Evolutionary conservation across 108 stramenopile genomes (phyloP), one percentile per base, ranked within the genome.

Genomic region (Conticribra guillardii): DNA sequence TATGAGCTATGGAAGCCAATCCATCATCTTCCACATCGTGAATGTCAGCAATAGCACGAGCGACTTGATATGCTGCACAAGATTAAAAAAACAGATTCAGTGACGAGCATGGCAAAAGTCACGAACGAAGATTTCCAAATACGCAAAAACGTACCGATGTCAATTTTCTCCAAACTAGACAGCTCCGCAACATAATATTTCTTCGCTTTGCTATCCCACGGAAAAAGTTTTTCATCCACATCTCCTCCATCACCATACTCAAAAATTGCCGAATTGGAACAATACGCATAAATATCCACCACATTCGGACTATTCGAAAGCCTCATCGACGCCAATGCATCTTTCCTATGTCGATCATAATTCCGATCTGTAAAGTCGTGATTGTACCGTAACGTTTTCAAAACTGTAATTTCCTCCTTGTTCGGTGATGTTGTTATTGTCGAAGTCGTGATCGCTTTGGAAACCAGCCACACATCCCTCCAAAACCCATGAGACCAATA

Each of bases 331-430:
- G 87, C 79, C 54, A 89, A 65, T 0, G 90, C 90, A 81, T 92
- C 90, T 33, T 85, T 78, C 9, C 88, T 80, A 74, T 92, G 90
- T 21, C 88, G 82, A 51, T 92, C 90, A 63, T 83, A 87, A 73
- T 86, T 87, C 47, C 86, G 57, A 29, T 81, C 60, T 33, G 87
- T 84, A 58, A 86, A 90, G 29, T 83, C 77, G 50, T 85, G 84
- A 0, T 63, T 46, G 51, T 71, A 73, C 8, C 85, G 67, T 0
- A 91, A 55, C 14, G 90, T 91, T 64, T 91, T 91, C 56, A 87
- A 45, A 4, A 82, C 87, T 16, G 69, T 62, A 26, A 70, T 69
- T 45, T 77, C 76, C 44, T 70, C 76, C 18, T 31, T 23, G 16
- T 54, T 37, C 1, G 22, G 8, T 9, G n/a, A 46, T 17, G 26